Base-by-base conservation (phyloP, 2,329 filamentous ascomycete species). In the Uncinocarpus reesii region DNA sequence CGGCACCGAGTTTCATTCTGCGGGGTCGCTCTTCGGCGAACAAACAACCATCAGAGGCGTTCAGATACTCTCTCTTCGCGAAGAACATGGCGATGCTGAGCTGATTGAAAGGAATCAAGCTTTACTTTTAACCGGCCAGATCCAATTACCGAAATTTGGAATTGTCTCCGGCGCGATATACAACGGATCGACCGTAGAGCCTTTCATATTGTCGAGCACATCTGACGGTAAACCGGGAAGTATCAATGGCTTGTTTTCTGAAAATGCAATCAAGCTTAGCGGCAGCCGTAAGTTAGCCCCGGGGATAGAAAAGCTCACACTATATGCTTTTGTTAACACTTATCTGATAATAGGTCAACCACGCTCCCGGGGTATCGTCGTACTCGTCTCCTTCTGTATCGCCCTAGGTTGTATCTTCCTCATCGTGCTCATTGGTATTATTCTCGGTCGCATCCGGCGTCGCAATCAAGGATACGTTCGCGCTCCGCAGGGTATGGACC, bases 161-260 rank as follows among this genome's bases (percentile, higher is more conserved):
- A 82, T 81, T 49, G 86, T 84, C 4, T 94, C 90, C 11, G 88
- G 86, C 7, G 90, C 82, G 6, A 71, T 95, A 23, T 98, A 85
- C 71, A 86, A 96, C 60, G 92, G 92, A 58, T 86, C 81, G 8
- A 70, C 72, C 2, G 80, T 90, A 62, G 73, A 74, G 44, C 90
- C 92, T 0, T 95, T 90, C 63, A 77, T 87, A 34, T 76, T 98
- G 35, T 85, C 89, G 1, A 83, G 79, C 38, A 83, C 75, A 50
- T 67, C 75, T 10, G 74, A 80, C 58, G 80, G 80, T 50, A 72
- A 74, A 10, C 71, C 78, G 8, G 87, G 89, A 42, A 89, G 80
- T 58, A 78, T 98, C 59, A 81, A 84, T 28, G 80, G 79, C 56
- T 75, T 96, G 53, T 94, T 98, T 64, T 84, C 89, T 8, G 81